Evolutionary conservation across 2,329 filamentous ascomycete genomes (phyloP), one percentile per base, ranked within the genome.

Genomic region (Trichophyton rubrum): DNA sequence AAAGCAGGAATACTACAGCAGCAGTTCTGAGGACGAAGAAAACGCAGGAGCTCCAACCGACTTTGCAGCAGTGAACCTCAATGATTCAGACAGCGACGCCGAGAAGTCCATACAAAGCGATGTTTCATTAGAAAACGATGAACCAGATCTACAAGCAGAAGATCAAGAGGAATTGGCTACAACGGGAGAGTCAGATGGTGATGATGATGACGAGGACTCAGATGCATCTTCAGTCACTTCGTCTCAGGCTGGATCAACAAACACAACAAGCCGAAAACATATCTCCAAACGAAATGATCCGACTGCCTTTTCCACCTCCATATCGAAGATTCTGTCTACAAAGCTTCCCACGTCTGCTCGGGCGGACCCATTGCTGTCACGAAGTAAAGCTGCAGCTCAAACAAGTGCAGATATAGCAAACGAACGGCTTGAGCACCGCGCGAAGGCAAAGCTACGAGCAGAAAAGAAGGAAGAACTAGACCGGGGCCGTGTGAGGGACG

Each of bases 291-390:
- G 91, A 70, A 95, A 96, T 75, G 92, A 99, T 73, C 91, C 93
- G 2, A 79, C 82, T 64, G 90, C 89, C 59, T 97, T 99, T 73
- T 89, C 92, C 24, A 95, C 87, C 1, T 96, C 90, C 58, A 90
- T 99, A 68, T 87, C 88, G 66, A 95, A 93, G 74, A 96, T 99
- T 71, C 81, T 99, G 51, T 85, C 85, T 60, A 92, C 90, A 57
- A 97, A 97, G 75, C 80, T 97, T 8, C 87, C 90, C 1, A 85
- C 83, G 6, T 82, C 87, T 35, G 90, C 90, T 70, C 87, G 91
- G 24, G 81, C 85, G 60, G 93, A 99, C 71, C 93, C 93, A 0
- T 89, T 99, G n/a, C 81, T 99, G 2, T 86, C 91, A 4, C 87
- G 93, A 68, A 92, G 87, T 71, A 85, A 83, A 63, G 82, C 82